phyloP scores from a whole-genome alignment of 768 basidiomycete genomes.

The Gloeophyllum trabeum region DNA sequence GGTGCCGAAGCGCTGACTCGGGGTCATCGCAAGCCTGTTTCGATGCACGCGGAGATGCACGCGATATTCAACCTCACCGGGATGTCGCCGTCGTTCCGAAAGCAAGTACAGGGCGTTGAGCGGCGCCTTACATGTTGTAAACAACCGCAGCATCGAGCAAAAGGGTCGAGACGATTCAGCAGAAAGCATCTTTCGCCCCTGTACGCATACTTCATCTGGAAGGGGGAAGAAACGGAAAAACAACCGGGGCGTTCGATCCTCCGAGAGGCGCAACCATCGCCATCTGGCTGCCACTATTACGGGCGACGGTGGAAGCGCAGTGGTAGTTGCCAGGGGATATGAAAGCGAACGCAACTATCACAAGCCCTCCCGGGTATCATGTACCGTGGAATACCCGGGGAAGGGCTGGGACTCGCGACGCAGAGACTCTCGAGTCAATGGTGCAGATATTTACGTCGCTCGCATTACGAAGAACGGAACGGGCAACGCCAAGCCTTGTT shows the following conservation, averaged over 20 bases:
- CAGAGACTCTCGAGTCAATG: conserved; percentile 31
- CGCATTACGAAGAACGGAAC: conserved; percentile 36
- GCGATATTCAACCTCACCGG: conserved; percentile 40
- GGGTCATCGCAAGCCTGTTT: conserved; percentile 30
- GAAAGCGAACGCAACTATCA: conserved; percentile 5
- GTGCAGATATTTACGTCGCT: conserved; percentile 44
- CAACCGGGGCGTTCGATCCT: too few species aligned
- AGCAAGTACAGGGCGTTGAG: conserved; percentile 35
- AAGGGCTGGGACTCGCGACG: conserved; percentile 23
- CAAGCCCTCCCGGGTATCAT: conserved; percentile 1
- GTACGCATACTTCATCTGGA: too few species aligned
- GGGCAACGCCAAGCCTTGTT: conserved; percentile 41
- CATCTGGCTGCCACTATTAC: too few species aligned
- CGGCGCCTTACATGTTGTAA: conserved; percentile 15
- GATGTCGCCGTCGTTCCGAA: conserved; percentile 40
- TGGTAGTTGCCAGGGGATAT: conserved; percentile 3
- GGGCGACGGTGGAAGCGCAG: too few species aligned
- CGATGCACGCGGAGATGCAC: conserved; percentile 56
- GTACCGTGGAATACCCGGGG: conserved; percentile 8
- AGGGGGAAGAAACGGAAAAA: too few species aligned
- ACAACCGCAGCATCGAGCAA: conserved; percentile 3
- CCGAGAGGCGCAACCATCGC: too few species aligned
- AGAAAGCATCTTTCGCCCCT: too few species aligned
- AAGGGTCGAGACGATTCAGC: neutral
- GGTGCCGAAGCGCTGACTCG: conserved; percentile 26